Evolutionary conservation across 345 rosid species (phyloP), one percentile per base, ranked within the genome.

Genomic region (Theobroma cacao): DNA sequence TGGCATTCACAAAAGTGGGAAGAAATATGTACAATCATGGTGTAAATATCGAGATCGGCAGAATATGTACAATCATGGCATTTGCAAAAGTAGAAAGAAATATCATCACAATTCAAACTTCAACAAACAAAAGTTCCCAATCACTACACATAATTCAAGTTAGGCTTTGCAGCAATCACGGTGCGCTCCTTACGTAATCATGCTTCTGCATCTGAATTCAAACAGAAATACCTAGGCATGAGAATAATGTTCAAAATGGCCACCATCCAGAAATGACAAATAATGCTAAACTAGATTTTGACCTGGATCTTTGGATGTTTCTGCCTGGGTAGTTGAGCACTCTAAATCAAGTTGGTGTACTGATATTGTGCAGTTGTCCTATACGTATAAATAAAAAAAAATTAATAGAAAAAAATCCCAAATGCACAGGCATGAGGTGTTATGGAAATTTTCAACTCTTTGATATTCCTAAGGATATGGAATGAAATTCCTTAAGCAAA

Each of bases 301-400:
- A 45, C 71, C 38, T 47, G 70, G 18, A 47, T 75, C 58, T n/a
- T 60, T 62, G 41, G 33, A 61, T 62, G 58, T 47, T 31, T 75
- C 78, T 7, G 33, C 53, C 28, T 47, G 77, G 58, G 55, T 75
- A 15, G 59, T 18, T 43, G 77, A 75, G 68, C 77, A 75, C 40
- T 75, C 77, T 26, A 69, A 17, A 75, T 75, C 68, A 60, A 75
- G 77, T 40, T 75, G 69, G 17, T 59, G 30, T 30, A 62, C 55
- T 28, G 53, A 17, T 62, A 75, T 28, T 41, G 36, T 58, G 6
- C 43, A 18, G 18, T 63, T 31, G 33, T 60, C 59, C 77, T 75
- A 20, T 28, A 7, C 5, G 18, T 22, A 28, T 15, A 45, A 60
- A 28, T 41, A 34, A 75, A 58, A 41, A 59, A n/a, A n/a, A n/a